Base-by-base conservation (phyloP, 1,284 basidiomycete species). In the Cystobasidium pallidum region DNA sequence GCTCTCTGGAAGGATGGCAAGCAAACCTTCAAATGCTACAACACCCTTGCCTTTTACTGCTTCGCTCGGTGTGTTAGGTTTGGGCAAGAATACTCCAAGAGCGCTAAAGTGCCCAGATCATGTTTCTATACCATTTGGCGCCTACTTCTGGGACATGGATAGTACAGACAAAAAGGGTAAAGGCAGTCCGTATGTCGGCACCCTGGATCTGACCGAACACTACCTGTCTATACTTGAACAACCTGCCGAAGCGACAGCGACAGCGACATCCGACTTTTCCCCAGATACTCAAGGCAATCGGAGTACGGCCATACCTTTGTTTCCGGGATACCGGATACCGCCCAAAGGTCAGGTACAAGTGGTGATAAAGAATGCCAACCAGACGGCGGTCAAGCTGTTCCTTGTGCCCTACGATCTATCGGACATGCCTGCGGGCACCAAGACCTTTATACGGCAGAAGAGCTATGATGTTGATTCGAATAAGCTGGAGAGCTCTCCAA, bases 381-480 rank as follows among this genome's bases (percentile, higher is more conserved):
- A 79, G 28, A 80, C 79, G 2, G 81, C 84, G 0, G 77, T 84
- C 76, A 84, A 84, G 76, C 81, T 83, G 11, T 85, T 85, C 72
- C 76, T 85, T 1, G 76, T 85, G 2, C 83, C 83, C 0, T 85
- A 85, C 74, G 84, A 85, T 73, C 78, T 85, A 11, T 76, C 79
- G 3, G 76, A 78, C 6, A 78, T 85, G 65, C 78, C 78, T 0
- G 36, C 63, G 4, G 79, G 78, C 7, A 73, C 76, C 0, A 78
- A 79, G 55, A 79, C 79, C 1, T 79, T 79, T 64, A 34, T 80
- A 0, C 74, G 78, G 10, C 78, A 79, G 30, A 81, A 81, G 41
- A 76, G 73, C 52, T 80, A 78, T 63, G 73, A 75, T 26, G 75
- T 78, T 21, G 73, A 47, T 66, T 66, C 75, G 62, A 43, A 57